Conservation (phyloP, 2,329 filamentous ascomycete genomes). For the Paecilomyces niveus region DNA sequence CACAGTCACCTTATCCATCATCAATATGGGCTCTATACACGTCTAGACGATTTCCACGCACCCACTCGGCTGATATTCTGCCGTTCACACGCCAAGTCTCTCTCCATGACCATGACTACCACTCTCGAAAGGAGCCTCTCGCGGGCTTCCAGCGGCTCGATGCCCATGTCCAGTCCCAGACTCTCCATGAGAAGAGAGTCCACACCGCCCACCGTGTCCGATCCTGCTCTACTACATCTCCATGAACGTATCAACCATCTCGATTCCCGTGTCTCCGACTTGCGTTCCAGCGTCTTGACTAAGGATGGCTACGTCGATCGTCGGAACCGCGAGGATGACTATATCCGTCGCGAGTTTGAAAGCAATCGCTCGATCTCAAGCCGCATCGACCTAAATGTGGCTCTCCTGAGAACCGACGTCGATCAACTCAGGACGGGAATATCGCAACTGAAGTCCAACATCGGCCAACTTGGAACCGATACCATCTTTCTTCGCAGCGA, state of each 20-base stretch:
- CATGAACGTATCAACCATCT: slow-evolving; percentile 33
- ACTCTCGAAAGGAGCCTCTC: slow-evolving; percentile 31
- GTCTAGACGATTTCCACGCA: neutral
- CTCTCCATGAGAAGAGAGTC: slow-evolving; percentile 27
- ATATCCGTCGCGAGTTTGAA: slow-evolving; percentile 33
- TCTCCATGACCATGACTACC: slow-evolving; percentile 29
- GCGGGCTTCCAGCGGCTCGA: slow-evolving; percentile 30
- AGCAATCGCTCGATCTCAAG: slow-evolving; percentile 24
- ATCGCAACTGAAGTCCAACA: slow-evolving; percentile 25
- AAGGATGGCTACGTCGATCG: slow-evolving; percentile 33
- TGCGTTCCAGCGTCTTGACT: slow-evolving; percentile 31
- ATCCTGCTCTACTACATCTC: slow-evolving; percentile 28
- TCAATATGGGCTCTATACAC: neutral
- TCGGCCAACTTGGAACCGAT: slow-evolving; percentile 25
- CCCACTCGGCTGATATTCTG: neutral
- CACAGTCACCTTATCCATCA: neutral
- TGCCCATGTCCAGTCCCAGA: slow-evolving; percentile 28
- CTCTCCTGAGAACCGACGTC: slow-evolving; percentile 27
- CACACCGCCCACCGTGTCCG: slow-evolving; percentile 26
- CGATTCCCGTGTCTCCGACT: slow-evolving; percentile 29
- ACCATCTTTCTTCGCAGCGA: slow-evolving; percentile 29
- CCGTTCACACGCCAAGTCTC: neutral
- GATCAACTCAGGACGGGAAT: slow-evolving; percentile 29
- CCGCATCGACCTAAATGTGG: slow-evolving; percentile 29
- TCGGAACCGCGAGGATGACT: slow-evolving; percentile 32